Evolutionary conservation across 805 yeast genomes (phyloP), one percentile per base, ranked within the genome.

Genomic region (Teunomyces tritomae): DNA sequence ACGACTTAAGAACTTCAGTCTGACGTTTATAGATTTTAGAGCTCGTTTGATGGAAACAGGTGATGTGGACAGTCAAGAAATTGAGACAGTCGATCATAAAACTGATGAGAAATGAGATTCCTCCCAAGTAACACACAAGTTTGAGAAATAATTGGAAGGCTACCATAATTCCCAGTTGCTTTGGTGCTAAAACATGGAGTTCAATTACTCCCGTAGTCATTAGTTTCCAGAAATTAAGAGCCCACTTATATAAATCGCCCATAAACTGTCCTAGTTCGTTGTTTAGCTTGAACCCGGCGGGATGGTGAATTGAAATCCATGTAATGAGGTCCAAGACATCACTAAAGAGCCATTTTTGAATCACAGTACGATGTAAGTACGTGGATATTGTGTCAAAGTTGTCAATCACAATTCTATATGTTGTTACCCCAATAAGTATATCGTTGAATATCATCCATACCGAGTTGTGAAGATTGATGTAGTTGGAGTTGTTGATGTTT

Each of bases 231-330:
- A 85, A 80, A 39, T 80, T 80, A 26, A 91, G 74, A 9, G 90
- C 86, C 97, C 97, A 92, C 8, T 87, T 61, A 55, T 88, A 85
- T 42, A 94, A 67, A 48, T 89, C 96, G 30, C 96, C 96, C 62
- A 92, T 76, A 58, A 94, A 95, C 11, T 73, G 76, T 0, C 97
- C 88, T 14, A 94, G 73, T 58, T 90, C 97, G 49, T 82, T 84
- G 63, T 94, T 94, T 45, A 94, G 77, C 60, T 94, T 94, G 57
- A 94, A 83, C 3, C 99, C 99, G 11, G 92, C 96, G 0, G 99
- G 99, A 58, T 91, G 87, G 51, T 83, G 52, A 17, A 57, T 78
- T 73, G 90, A 89, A 32, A 94, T 73, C 91, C 96, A 87, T 0
- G 70, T 54, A 3, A 91, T 81, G 33, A 83, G 62, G 2, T 60